Percentiles rank a stretch among this genome's conserved stretches.
These are phyloP conservation scores for Tolypocladium ovalisporum DNA, from an alignment of 2,329 filamentous ascomycete species.

Conservation along the genomic window DNA sequence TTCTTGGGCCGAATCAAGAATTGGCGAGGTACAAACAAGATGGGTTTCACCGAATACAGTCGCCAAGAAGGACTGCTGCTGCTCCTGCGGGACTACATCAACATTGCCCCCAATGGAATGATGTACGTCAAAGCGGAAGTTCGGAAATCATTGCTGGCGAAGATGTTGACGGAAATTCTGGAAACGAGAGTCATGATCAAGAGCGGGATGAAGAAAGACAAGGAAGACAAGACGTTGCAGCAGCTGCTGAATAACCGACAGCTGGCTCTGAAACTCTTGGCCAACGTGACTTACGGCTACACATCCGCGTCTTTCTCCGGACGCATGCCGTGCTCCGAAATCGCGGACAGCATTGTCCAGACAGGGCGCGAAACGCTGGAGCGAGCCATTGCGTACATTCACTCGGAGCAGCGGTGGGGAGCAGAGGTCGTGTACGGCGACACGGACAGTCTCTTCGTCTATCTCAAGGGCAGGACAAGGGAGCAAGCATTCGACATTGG, in stretches of 20 bases:
- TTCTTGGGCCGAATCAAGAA: constrained; percentile 76
- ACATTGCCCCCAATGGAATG: constrained; percentile 90
- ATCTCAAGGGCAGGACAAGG: constrained; percentile 75
- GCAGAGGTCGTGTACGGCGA: constrained; percentile 98
- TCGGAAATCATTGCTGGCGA: constrained; percentile 81
- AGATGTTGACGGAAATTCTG: constrained; percentile 92
- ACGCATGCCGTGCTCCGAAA: constrained; percentile 94
- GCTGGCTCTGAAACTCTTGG: constrained; percentile 85
- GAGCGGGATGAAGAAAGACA: constrained; percentile 88
- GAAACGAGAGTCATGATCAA: constrained; percentile 98
- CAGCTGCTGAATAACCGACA: constrained; percentile 87
- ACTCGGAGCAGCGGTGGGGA: constrained; percentile 76
- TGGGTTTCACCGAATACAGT: constrained; percentile 85
- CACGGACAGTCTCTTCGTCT: constrained; percentile 88
- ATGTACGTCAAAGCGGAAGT: constrained; percentile 84
- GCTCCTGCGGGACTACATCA: constrained; percentile 74
- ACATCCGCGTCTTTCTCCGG: constrained; percentile 95
- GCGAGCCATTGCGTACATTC: constrained; percentile 84
- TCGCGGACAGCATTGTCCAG: constrained; percentile 96
- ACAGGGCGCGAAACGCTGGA: constrained; percentile 91
- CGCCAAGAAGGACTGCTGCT: constrained; percentile 65
- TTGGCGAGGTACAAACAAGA: constrained; percentile 88
- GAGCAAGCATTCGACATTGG: constrained; percentile 89
- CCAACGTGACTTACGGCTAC: constrained; percentile 98
- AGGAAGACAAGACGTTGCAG: constrained; percentile 76